These are phyloP conservation scores for Thielaviopsis populi DNA, from an alignment of 2,329 filamentous ascomycete species.

Conservation along the genomic window DNA sequence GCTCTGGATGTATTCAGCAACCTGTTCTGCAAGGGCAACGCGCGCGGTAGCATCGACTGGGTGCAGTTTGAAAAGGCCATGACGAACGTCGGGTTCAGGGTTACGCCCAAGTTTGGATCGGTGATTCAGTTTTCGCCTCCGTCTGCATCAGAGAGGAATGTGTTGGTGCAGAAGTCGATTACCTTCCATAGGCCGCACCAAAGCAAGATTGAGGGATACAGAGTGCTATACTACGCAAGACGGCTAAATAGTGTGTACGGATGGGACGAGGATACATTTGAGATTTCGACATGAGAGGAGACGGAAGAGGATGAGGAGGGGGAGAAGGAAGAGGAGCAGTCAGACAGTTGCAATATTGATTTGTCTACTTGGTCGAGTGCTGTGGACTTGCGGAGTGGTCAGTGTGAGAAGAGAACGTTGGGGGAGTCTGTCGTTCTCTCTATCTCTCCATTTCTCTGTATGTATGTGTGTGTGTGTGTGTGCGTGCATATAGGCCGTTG, in stretches of 20 bases:
- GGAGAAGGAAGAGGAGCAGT: not conserved
- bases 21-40: conserved; percentile 23
- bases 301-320: not conserved
- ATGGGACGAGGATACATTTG: conserved; percentile 25
- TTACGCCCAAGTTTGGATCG: conserved; percentile 29
- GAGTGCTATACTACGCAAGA: conserved; percentile 21
- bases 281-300: not conserved
- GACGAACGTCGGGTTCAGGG: conserved; percentile 28
- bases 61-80: conserved; percentile 28
- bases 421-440: no score
- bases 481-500: no score
- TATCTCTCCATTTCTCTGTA: no score
- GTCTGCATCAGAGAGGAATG: conserved; percentile 20
- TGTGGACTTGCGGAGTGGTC: not conserved
- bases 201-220: conserved; percentile 25
- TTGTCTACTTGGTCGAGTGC: not conserved
- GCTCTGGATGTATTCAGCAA: conserved; percentile 27
- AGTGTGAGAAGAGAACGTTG: no score
- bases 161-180: conserved; percentile 20
- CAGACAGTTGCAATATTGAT: not conserved
- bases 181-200: conserved; percentile 27
- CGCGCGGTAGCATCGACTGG: conserved; percentile 25
- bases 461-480: not conserved
- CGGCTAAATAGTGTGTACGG: conserved; percentile 26
- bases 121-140: conserved; percentile 27